Evolutionary conservation across 1,284 basidiomycete species (phyloP), one percentile per base, ranked within the genome.

Genomic region (Moniliophthora roreri): DNA sequence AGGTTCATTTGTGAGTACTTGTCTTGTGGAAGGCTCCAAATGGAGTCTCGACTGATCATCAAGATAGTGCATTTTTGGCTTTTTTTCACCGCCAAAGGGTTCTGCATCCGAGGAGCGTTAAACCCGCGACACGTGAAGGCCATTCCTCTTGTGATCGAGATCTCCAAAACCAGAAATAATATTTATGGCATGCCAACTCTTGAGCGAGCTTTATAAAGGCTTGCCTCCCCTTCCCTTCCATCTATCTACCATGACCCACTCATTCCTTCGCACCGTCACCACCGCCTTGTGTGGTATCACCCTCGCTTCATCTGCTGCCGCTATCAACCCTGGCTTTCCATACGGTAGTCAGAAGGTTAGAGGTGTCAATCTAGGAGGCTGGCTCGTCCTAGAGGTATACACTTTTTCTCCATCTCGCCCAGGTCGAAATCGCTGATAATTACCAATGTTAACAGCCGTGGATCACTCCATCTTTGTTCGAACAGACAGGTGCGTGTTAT

Each of bases 391-490:
- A 28, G 87, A 90, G 77, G 87, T 86, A 36, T 38, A 64, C 58
- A 0, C 20, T 18, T 28, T 16, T 11, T 37, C 16, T 28, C 5
- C 36, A 23, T 21, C 15, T 48, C 15, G 24, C 44, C 20, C 18
- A 16, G n/a, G 16, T 20, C 13, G 16, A 13, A 16, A 16, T 15
- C 21, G 37, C 39, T 6, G 13, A 40, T 21, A 32, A 32, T 32
- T 23, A n/a, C n/a, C n/a, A n/a, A 47, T 16, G 40, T 21, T 52
- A 70, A 32, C 58, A 86, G 86, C 89, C 91, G 18, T 92, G 89
- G 88, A 89, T 92, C 59, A 92, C 89, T 0, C 93, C 93, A 10
- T 88, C 85, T 48, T 67, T 95, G 16, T 97, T 94, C 64, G 88
- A 92, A 59, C 75, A 79, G 63, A 92, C 91, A 0, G 84, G 78